Evolutionary conservation across 129 eudicot genomes (phyloP).

Genomic region (Lactuca saligna): DNA sequence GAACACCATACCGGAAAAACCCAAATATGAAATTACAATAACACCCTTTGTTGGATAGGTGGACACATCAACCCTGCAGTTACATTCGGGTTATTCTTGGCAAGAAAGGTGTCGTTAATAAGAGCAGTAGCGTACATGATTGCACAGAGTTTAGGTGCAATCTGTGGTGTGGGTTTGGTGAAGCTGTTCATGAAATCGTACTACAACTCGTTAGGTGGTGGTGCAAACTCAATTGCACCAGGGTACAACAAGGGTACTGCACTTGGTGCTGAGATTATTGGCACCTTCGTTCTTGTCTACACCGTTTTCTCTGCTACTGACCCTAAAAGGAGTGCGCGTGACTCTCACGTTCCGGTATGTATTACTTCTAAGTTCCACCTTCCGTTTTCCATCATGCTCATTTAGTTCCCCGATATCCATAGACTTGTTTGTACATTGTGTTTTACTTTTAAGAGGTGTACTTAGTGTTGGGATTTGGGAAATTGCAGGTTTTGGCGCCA

Average conservation of each 20-base stretch:
- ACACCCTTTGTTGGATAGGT: constrained; percentile 28
- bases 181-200: constrained; percentile 41
- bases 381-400: background rate
- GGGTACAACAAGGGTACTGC: constrained; percentile 52
- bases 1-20: background rate
- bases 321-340: constrained; percentile 52
- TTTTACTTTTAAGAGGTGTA: constrained; percentile 12
- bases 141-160: constrained; percentile 54
- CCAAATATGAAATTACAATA: background rate
- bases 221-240: constrained; percentile 48
- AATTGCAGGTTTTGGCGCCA: constrained; percentile 48
- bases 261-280: constrained; percentile 52
- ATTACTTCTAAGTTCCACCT: background rate
- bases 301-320: constrained; percentile 52
- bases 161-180: constrained; percentile 49
- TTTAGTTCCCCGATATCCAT: too few species aligned
- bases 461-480: background rate
- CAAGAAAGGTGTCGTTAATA: constrained; percentile 41
- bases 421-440: background rate
- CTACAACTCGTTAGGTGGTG: constrained; percentile 46
- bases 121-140: constrained; percentile 48
- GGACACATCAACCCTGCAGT: constrained; percentile 61
- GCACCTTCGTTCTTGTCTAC: constrained; percentile 48
- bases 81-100: constrained; percentile 53
- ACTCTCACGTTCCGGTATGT: constrained; percentile 53